Percentiles rank a stretch among this genome's conserved stretches.
phyloP scores from a whole-genome alignment of 2,329 filamentous ascomycete species.

The Colletotrichum acutatum region DNA sequence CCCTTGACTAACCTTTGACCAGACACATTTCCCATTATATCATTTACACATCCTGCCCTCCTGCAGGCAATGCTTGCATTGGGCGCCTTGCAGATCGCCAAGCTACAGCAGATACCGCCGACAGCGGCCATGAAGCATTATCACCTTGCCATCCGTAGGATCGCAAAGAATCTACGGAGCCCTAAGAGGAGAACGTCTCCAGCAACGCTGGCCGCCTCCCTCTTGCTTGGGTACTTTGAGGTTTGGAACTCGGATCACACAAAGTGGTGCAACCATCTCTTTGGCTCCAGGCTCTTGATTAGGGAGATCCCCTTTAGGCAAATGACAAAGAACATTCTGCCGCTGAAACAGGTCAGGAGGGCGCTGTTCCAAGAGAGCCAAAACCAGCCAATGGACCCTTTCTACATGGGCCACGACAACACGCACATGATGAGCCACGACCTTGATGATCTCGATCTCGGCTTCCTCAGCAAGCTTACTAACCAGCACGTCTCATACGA shows the following conservation, averaged over 20 bases:
- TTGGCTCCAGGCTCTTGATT: conserved; percentile 84
- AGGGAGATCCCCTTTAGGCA: conserved; percentile 82
- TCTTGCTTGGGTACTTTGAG: conserved; percentile 91
- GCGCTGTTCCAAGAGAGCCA: conserved; percentile 51
- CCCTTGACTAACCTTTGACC: background rate
- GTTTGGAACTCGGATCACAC: conserved; percentile 94
- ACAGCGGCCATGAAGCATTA: conserved; percentile 93
- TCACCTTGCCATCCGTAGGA: conserved; percentile 81
- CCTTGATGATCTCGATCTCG: conserved; percentile 53
- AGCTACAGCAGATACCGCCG: conserved; percentile 77
- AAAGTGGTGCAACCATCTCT: conserved; percentile 94
- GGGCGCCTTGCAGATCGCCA: conserved; percentile 87
- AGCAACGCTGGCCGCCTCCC: conserved; percentile 86
- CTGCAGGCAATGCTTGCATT: conserved; percentile 92
- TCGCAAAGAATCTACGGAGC: conserved; percentile 80
- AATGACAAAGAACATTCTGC: conserved; percentile 77
- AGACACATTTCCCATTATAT: conserved; percentile 85
- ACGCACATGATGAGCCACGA: conserved; percentile 41
- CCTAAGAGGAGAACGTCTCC: conserved; percentile 76
- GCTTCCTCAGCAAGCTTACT: conserved; percentile 53
- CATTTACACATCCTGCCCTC: conserved; percentile 85
- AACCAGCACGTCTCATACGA: conserved; percentile 48
- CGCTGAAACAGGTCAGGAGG: conserved; percentile 62
- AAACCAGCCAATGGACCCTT: conserved; percentile 41
- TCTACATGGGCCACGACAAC: conserved; percentile 38